phyloP scores from a whole-genome alignment of 768 basidiomycete species.

The Lactifluus pinguis region DNA sequence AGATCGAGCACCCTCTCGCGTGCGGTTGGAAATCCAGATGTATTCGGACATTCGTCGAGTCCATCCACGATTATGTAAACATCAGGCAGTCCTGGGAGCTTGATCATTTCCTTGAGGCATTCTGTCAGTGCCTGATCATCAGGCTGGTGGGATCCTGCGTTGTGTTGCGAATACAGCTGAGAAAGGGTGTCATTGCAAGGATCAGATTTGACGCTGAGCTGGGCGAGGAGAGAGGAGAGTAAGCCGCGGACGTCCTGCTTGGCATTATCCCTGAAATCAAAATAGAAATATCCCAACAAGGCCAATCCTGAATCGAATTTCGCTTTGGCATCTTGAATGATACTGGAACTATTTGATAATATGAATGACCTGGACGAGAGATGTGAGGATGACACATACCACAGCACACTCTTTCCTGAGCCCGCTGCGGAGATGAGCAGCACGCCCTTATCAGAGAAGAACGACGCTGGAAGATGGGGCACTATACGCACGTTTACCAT shows the following conservation, averaged over 20 bases:
- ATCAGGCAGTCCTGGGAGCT: background rate
- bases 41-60: constrained; percentile 4
- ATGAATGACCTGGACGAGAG: fast-evolving
- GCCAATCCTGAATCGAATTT: background rate
- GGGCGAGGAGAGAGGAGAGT: background rate
- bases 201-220: background rate
- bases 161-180: no score
- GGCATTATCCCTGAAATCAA: no score
- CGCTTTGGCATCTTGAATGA: background rate
- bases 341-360: background rate
- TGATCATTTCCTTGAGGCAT: background rate
- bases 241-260: no score
- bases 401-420: background rate
- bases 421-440: no score
- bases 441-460: no score
- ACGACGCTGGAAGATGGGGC: no score
- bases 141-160: no score
- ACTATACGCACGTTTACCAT: no score
- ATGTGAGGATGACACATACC: background rate
- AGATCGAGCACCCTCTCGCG: background rate
- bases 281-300: background rate
- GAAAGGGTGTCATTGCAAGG: background rate
- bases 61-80: background rate
- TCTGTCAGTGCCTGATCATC: background rate
- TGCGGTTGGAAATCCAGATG: background rate